Evolutionary conservation across 257 asterid species (phyloP).

Genomic region (Scutellaria minor): DNA sequence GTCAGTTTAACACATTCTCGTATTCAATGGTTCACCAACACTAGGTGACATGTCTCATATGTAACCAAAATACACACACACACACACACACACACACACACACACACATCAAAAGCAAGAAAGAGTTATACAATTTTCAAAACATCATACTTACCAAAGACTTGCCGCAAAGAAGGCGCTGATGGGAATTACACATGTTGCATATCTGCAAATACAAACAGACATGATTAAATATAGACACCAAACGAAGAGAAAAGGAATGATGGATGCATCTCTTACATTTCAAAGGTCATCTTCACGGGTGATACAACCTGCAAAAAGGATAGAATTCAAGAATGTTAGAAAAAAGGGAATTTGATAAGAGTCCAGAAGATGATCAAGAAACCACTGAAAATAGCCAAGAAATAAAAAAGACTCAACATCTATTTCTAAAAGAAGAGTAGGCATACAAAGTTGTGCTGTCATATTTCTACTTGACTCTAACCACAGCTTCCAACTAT

Average conservation of each 20-base stretch:
- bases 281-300: slow-evolving; percentile 92
- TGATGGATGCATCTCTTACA: slow-evolving; percentile 55
- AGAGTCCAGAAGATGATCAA: slow-evolving; percentile 14
- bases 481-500: background rate
- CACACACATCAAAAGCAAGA: slow-evolving; percentile 13
- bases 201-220: slow-evolving; percentile 72
- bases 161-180: slow-evolving; percentile 95
- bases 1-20: slow-evolving; percentile 4
- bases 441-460: background rate
- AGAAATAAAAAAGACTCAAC: slow-evolving; percentile 17
- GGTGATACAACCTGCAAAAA: slow-evolving; percentile 85
- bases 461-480: background rate
- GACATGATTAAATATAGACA: slow-evolving; percentile 32
- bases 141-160: slow-evolving; percentile 62
- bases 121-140: slow-evolving; percentile 20
- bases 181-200: slow-evolving; percentile 93
- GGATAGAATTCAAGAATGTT: slow-evolving; percentile 25
- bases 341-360: slow-evolving; percentile 3
- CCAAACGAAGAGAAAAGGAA: slow-evolving; percentile 28
- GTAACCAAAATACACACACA: background rate
- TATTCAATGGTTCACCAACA: slow-evolving; percentile 16
- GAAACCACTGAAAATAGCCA: slow-evolving; percentile 11
- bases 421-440: slow-evolving; percentile 10
- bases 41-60: background rate
- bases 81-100: background rate